These are phyloP conservation scores for Pisolithus microcarpus DNA, from an alignment of 768 basidiomycete genomes.

Conservation along the genomic window DNA sequence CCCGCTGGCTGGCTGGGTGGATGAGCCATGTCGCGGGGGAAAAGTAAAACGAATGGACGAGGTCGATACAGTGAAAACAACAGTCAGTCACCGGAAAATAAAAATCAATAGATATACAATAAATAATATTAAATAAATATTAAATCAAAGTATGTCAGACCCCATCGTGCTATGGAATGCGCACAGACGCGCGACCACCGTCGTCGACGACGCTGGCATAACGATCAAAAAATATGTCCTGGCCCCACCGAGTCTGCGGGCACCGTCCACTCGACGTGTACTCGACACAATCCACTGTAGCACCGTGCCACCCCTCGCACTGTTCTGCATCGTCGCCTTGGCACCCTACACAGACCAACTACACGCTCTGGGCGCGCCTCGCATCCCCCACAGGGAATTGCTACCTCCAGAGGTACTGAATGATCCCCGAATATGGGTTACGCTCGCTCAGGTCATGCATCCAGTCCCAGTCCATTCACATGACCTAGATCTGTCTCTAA, in stretches of 20 bases:
- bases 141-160: not conserved
- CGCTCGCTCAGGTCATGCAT: conserved; percentile 51
- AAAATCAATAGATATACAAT: conserved; percentile 4
- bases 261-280: not conserved
- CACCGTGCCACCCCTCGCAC: conserved; percentile 44
- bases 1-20: conserved; percentile 35
- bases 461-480: conserved; percentile 38
- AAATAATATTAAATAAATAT: not conserved
- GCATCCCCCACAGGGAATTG: conserved; percentile 34
- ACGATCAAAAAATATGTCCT: conserved; percentile 11
- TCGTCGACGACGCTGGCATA: conserved; percentile 14
- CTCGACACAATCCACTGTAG: not conserved
- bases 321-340: conserved; percentile 44
- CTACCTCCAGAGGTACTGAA: conserved; percentile 25
- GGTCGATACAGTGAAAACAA: not conserved
- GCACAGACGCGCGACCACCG: conserved; percentile 2
- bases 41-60: conserved; percentile 17
- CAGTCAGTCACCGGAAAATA: not conserved
- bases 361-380: conserved; percentile 26
- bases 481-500: conserved; percentile 41
- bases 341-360: conserved; percentile 40
- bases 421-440: conserved; percentile 58
- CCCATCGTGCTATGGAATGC: conserved; percentile 10
- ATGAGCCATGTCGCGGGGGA: conserved; percentile 21
- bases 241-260: not conserved